A percentile compares a stretch with the other conserved stretches of the same genome.
phyloP scores from a whole-genome alignment of 345 rosid species.

The Theobroma cacao region DNA sequence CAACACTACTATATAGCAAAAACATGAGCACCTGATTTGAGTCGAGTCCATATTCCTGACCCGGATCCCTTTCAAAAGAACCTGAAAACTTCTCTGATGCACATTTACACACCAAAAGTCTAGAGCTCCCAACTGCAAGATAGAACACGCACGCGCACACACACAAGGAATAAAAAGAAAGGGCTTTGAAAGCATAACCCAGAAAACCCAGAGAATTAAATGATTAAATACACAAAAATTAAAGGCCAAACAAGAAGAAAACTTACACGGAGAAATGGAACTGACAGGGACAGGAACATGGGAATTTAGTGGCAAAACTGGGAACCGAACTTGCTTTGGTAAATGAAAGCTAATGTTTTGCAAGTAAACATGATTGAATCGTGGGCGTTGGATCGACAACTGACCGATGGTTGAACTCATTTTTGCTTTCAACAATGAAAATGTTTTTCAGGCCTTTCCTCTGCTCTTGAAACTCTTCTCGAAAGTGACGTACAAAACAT shows the following conservation, averaged over 20 bases:
- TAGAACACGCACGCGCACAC: neutral
- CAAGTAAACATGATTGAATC: conserved; percentile 1
- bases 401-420: conserved; percentile 12
- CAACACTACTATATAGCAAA: neutral
- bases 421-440: neutral
- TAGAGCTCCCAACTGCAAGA: conserved; percentile 30
- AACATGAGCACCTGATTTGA: conserved; percentile 9
- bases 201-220: neutral
- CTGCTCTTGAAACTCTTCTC: neutral
- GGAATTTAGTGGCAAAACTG: conserved; percentile 18
- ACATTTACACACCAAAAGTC: conserved; percentile 37
- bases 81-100: conserved; percentile 41
- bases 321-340: conserved; percentile 4
- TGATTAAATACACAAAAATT: neutral
- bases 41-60: conserved; percentile 30
- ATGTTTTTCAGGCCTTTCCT: neutral
- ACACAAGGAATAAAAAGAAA: neutral
- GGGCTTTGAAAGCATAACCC: neutral
- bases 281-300: conserved; percentile 19
- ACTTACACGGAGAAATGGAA: conserved; percentile 36
- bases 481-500: neutral
- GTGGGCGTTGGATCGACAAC: conserved; percentile 6
- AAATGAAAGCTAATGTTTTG: neutral
- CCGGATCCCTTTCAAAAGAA: conserved; percentile 26
- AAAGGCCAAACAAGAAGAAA: neutral